Evolutionary conservation across 495 filamentous ascomycete genomes (phyloP), one percentile per base, ranked within the genome.

Genomic region (Penicillium psychrofluorescens): DNA sequence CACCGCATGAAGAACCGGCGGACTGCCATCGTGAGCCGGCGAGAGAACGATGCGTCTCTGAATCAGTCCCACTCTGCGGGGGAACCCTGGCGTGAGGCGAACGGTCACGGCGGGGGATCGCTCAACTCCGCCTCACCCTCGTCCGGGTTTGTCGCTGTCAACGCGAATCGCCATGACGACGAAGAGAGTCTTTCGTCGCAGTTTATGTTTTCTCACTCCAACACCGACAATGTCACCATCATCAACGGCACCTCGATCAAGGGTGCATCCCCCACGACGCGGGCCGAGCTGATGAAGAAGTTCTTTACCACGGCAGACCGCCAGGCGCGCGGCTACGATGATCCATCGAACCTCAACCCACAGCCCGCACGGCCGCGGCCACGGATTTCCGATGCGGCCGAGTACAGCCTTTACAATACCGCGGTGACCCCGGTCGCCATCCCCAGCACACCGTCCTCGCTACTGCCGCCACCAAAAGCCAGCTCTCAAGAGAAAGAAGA

Each of bases 1-100:
- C 86, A 90, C 51, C 80, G 84, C 29, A 63, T 95, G 38, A 84
- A 84, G 61, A 83, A 83, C 41, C 81, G 88, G 36, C 80, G 80
- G 45, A 80, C 77, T 14, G 84, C 80, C 13, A 87, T 95, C 41
- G 61, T 82, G 33, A 77, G 73, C 41, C 67, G 84, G 16, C 67
- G 75, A 15, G 70, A 78, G 47, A 73, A 72, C 29, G 75, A 78
- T 47, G 60, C 59, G 11, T 52, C 58, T 27, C 51, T 71, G 11
- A 56, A 66, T 32, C 62, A 61, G 35, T 45, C 50, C 7, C 58
- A 62, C 38, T 50, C 62, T 16, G 53, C 58, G 35, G 60, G 55
- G 36, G 70, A 71, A 12, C 29, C 52, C 16, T 68, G 66, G 67
- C 63, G 63, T 40, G 62, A 68, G 31, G 34, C 44, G 35, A 71